Base-by-base conservation (phyloP, 805 yeast species). In the Hanseniaspora thailandica region DNA sequence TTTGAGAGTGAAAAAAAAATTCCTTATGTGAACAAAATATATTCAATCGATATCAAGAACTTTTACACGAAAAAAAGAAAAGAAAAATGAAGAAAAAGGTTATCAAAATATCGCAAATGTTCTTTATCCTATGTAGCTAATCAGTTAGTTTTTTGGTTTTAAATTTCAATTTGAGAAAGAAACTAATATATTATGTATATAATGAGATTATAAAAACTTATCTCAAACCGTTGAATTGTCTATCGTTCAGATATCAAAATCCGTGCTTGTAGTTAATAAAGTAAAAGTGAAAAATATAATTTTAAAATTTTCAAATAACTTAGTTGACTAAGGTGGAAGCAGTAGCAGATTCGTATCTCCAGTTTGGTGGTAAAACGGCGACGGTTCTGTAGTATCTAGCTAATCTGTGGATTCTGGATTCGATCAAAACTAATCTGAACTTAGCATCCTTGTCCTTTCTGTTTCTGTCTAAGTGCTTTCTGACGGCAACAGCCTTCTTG, bases 321-420 rank as follows among this genome's bases (percentile, higher is more conserved):
- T 88, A 93, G 86, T 90, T 90, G 71, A 93, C 99, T 77, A 93
- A 83, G 76, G 99, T 95, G 70, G 98, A 93, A 72, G 99, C 99
- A 72, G 98, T 93, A 73, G 98, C 96, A 66, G 98, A 90, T 82
- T 93, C 99, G 95, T 86, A 93, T 81, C 93, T 93, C 99, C 99
- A 93, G 93, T 85, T 89, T 74, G 99, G 97, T 69, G 99, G 98
- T 72, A 93, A 84, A 69, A 93, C 97, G 71, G 95, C 80, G 69
- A 87, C 96, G 69, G 96, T 86, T 87, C 96, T 90, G 96, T 93
- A 93, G 94, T 93, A 93, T 81, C 99, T 86, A 67, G 98, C 96
- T 74, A 93, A 86, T 84, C 99, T 90, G 95, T 93, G 99, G 81
- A 93, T 93, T 88, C 99, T 89, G 63, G 97, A 90, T 81, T 93